Percentiles rank a stretch among this genome's conserved stretches.
These are phyloP conservation scores for Murraya paniculata DNA, from an alignment of 345 rosid species.

Conservation along the genomic window DNA sequence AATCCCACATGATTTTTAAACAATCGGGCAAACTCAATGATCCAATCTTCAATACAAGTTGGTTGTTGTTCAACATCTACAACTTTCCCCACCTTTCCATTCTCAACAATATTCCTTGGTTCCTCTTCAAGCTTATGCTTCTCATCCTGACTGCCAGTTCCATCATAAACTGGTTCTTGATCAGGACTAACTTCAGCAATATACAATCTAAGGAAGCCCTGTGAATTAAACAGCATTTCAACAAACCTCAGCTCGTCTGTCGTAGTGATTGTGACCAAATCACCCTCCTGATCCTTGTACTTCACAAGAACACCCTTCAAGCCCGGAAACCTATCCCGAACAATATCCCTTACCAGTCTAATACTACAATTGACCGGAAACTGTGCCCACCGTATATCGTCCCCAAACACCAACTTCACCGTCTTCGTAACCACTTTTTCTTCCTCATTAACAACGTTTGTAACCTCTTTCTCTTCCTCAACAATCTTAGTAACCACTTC, in stretches of 20 bases:
- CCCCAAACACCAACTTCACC: constrained; percentile 83
- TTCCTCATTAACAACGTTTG: constrained; percentile 39
- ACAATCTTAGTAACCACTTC: constrained; percentile 49
- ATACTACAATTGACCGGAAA: constrained; percentile 63
- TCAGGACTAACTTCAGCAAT: constrained; percentile 68
- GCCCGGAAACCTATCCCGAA: constrained; percentile 75
- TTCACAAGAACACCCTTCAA: constrained; percentile 76
- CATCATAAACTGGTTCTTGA: constrained; percentile 88
- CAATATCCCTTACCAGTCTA: constrained; percentile 69
- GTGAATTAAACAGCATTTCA: constrained; percentile 48
- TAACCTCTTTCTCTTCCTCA: constrained; percentile 43
- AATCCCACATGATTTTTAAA: constrained; percentile 96
- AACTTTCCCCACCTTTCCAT: constrained; percentile 42
- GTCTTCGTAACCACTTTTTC: constrained; percentile 59
- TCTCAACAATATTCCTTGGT: constrained; percentile 33
- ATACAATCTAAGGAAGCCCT: constrained; percentile 69
- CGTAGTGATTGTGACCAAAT: constrained; percentile 83
- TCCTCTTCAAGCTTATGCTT: constrained; percentile 28
- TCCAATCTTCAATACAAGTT: constrained; percentile 70
- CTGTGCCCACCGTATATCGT: constrained; percentile 93
- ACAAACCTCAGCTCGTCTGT: constrained; percentile 78
- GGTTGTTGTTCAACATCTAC: constrained; percentile 38
- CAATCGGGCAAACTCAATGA: constrained; percentile 81
- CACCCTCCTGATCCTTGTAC: constrained; percentile 87
- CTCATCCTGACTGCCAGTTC: constrained; percentile 33